Evolutionary conservation across 495 filamentous ascomycete species (phyloP).

Genomic region (Aspergillus wentii): DNA sequence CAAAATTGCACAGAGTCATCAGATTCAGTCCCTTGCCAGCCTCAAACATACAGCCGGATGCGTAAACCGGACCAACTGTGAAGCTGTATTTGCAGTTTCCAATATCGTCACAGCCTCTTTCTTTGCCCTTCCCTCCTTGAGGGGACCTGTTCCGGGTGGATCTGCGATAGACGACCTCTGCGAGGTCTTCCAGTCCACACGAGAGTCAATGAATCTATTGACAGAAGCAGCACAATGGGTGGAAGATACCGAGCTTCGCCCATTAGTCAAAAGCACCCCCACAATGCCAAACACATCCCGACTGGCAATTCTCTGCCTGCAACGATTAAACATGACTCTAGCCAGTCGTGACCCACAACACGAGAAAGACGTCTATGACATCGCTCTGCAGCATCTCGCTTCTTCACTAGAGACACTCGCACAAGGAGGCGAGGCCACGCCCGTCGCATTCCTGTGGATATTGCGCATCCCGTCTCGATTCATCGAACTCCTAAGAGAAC

Average conservation of each 20-base stretch:
- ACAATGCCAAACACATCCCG: slow-evolving; percentile 36
- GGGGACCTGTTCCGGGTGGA: slow-evolving; percentile 11
- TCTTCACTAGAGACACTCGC: slow-evolving; percentile 25
- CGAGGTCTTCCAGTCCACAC: slow-evolving; percentile 37
- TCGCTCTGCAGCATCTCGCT: slow-evolving; percentile 26
- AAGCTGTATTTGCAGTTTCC: too few species aligned
- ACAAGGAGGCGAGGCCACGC: slow-evolving; percentile 29
- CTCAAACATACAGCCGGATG: too few species aligned
- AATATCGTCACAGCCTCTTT: too few species aligned
- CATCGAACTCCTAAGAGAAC: slow-evolving; percentile 42
- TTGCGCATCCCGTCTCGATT: slow-evolving; percentile 47
- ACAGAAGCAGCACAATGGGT: slow-evolving; percentile 25
- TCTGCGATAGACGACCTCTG: slow-evolving; percentile 33
- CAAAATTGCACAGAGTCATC: too few species aligned
- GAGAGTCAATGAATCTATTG: slow-evolving; percentile 32
- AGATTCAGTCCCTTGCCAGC: too few species aligned
- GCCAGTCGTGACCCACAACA: slow-evolving; percentile 19
- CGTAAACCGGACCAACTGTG: too few species aligned
- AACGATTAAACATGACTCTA: too few species aligned
- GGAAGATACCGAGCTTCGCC: slow-evolving; percentile 29
- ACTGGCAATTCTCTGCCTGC: too few species aligned
- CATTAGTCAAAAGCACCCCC: slow-evolving; percentile 20
- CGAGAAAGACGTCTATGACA: slow-evolving; percentile 23
- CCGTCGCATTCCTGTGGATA: slow-evolving; percentile 44
- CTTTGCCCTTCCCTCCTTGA: slow-evolving; percentile 33